These are phyloP conservation scores for Paraconiothyrium brasiliense DNA, from an alignment of 2,329 filamentous ascomycete species.

Conservation along the genomic window DNA sequence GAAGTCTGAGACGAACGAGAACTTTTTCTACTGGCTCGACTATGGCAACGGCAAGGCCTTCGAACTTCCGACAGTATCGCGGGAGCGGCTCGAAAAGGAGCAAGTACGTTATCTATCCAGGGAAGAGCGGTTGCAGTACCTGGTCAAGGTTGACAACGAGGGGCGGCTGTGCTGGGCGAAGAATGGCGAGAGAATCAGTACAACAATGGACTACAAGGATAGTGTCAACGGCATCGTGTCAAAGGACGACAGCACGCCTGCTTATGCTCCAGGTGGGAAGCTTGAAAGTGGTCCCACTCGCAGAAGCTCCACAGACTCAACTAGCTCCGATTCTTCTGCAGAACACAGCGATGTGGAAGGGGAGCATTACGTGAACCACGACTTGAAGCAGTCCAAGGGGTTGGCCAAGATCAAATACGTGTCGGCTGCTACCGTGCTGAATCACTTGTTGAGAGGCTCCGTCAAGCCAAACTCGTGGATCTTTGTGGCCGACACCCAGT, in stretches of 20 bases:
- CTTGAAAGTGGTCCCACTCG: slow-evolving; percentile 31
- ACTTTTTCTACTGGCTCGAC: slow-evolving; percentile 96
- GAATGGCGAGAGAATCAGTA: slow-evolving; percentile 80
- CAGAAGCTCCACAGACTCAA: slow-evolving; percentile 35
- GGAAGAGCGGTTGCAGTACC: slow-evolving; percentile 82
- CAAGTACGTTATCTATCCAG: slow-evolving; percentile 83
- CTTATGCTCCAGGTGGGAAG: slow-evolving; percentile 46
- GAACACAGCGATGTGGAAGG: slow-evolving; percentile 67
- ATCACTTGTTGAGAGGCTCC: slow-evolving; percentile 79
- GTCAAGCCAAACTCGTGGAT: slow-evolving; percentile 93
- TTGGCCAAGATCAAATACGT: slow-evolving; percentile 71
- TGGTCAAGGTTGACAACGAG: slow-evolving; percentile 77
- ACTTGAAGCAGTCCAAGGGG: slow-evolving; percentile 69
- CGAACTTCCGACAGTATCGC: slow-evolving; percentile 75
- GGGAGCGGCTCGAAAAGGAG: slow-evolving; percentile 78
- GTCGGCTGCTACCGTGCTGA: slow-evolving; percentile 76
- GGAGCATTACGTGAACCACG: slow-evolving; percentile 72
- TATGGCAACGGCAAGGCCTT: slow-evolving; percentile 76
- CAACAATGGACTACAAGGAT: slow-evolving; percentile 78
- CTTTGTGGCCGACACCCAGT: slow-evolving; percentile 87
- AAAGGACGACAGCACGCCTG: slow-evolving; percentile 53
- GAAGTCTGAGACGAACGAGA: slow-evolving; percentile 76
- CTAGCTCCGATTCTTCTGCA: slow-evolving; percentile 52
- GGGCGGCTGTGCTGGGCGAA: slow-evolving; percentile 89
- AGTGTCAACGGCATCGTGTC: slow-evolving; percentile 72